Evolutionary conservation across 192 early-diverging fungal genomes (phyloP).

Genomic region (Haplosporangium gracile): DNA sequence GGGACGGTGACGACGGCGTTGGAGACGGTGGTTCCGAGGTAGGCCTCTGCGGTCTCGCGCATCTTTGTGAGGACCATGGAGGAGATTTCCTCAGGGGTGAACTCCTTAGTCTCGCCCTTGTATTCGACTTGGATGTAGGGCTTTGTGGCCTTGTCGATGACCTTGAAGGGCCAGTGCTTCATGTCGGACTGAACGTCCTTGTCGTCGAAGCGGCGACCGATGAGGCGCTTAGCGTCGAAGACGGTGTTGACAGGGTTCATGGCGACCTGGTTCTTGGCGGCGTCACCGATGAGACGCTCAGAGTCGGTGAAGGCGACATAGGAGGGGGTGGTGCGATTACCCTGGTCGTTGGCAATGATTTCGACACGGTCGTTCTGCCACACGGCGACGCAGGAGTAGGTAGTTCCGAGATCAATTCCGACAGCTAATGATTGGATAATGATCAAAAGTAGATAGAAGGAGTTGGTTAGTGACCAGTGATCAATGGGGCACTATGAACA

Average conservation of each 20-base stretch:
- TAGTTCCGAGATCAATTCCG: conserved; percentile 71
- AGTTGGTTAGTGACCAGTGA: background rate
- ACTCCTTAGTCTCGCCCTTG: conserved; percentile 97
- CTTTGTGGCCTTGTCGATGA: conserved; percentile 90
- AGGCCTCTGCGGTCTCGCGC: conserved; percentile 94
- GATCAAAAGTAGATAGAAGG: background rate
- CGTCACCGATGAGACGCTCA: conserved; percentile 99
- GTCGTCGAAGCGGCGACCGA: conserved; percentile 95
- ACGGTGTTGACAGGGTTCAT: conserved; percentile 99
- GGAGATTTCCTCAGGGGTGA: conserved; percentile 98
- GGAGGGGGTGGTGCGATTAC: conserved; percentile 98
- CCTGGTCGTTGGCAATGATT: conserved; percentile 99
- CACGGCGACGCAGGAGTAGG: conserved; percentile 86
- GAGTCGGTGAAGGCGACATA: conserved; percentile 98
- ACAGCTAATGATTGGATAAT: conserved; percentile 29
- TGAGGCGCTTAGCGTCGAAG: conserved; percentile 98
- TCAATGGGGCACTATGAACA: background rate
- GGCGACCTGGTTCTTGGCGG: conserved; percentile 98
- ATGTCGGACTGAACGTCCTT: conserved; percentile 98
- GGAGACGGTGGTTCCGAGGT: conserved; percentile 82
- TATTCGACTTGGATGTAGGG: conserved; percentile 93
- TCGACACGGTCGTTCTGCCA: conserved; percentile 87
- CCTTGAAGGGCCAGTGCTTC: conserved; percentile 98
- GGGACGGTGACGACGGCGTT: conserved; percentile 97
- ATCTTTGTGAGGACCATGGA: conserved; percentile 98